phyloP scores from a whole-genome alignment of 345 rosid genomes.

The Arabis hirsuta region DNA sequence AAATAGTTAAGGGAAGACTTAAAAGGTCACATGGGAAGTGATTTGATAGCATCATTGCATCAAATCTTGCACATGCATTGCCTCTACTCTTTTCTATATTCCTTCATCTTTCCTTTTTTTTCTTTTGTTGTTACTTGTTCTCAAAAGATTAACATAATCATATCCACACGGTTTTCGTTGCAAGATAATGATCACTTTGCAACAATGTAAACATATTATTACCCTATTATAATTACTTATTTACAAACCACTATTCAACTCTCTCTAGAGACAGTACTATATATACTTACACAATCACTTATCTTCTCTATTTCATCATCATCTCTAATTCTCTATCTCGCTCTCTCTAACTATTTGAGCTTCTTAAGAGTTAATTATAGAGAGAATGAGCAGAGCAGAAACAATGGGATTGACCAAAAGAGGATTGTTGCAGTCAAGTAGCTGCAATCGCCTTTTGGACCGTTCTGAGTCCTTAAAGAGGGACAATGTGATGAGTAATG shows the following conservation, averaged over 20 bases:
- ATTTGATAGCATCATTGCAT: conserved; percentile 41
- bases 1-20: conserved; percentile 36
- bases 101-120: neutral
- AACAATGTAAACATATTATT: conserved; percentile 20
- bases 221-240: neutral
- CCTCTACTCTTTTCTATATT: conserved; percentile 36
- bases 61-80: conserved; percentile 44
- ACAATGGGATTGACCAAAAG: conserved; percentile 38
- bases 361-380: conserved; percentile 1
- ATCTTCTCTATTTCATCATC: conserved; percentile 31
- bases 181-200: conserved; percentile 10
- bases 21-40: conserved; percentile 42
- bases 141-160: neutral
- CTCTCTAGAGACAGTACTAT: neutral
- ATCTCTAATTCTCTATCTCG: conserved; percentile 11
- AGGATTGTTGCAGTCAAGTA: conserved; percentile 28
- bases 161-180: conserved; percentile 43
- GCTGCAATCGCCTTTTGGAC: conserved; percentile 33
- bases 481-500: conserved; percentile 27
- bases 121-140: conserved; percentile 20
- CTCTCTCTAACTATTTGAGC: neutral
- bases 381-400: conserved; percentile 37
- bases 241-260: conserved; percentile 20
- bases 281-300: conserved; percentile 28
- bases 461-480: conserved; percentile 36